Base-by-base conservation (phyloP, 306 rosid genomes). In the Carpinus viminea region DNA sequence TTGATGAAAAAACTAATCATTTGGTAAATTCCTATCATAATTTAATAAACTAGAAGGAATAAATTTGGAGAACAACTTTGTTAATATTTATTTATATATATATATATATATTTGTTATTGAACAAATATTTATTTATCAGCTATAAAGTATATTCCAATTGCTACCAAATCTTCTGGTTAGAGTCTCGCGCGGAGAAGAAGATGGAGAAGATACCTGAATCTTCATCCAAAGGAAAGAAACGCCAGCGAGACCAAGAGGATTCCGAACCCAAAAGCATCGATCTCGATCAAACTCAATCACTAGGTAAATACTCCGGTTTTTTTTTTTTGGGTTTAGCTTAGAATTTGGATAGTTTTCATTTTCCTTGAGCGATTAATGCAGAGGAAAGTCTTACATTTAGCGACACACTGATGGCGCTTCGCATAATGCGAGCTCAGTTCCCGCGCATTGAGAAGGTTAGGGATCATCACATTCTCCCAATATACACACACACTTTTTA, bases 381-480 rank as follows among this genome's bases (percentile, higher is more conserved):
- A 93, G 99, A 88, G 89, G 85, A 90, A 60, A 88, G 82, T 84
- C 97, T 95, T 41, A 77, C 89, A 48, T 92, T 95, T 70, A 76
- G 88, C 71, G 97, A 93, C 73, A 90, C 99, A n/a, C 73, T 93
- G 70, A 88, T 91, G 76, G 99, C 96, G 66, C 96, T 93, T 80
- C 97, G 88, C 24, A 93, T 95, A 72, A 93, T 95, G 96, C 89
- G 93, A 87, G 94, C 96, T 84, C 99, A 93, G 78, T 95, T 95
- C 82, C 97, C 97, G 11, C 80, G 48, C 18, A 76, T 66, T 76
- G 87, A 79, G 54, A 90, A 91, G 92, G 97, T 92, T 73, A 41
- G 77, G 59, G 10, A 53, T 77, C 48, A 45, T 74, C 28, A 56
- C 18, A 52, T 45, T 8, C 71, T 41, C 20, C n/a, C 7, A 15